Evolutionary conservation across 176 grass and related monocot species (phyloP), one percentile per base, ranked within the genome.

Genomic region (Raddia distichophylla): DNA sequence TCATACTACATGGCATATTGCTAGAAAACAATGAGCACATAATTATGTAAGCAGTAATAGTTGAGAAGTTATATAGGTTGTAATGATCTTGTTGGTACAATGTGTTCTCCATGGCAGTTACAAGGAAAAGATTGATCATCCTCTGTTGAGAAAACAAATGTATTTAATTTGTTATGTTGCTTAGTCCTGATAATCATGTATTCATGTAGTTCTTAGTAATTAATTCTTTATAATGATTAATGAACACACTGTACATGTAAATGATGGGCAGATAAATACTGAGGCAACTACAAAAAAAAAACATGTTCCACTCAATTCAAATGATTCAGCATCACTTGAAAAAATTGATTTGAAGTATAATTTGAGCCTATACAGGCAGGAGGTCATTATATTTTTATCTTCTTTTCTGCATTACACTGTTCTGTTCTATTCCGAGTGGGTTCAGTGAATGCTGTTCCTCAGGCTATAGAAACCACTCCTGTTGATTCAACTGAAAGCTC

Each of bases 381-480:
- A 20, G 52, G 43, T 19, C 17, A 1, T 74, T 82, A 40, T 43
- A 75, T 82, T 49, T 73, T 57, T 55, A 27, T 27, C 27, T 37
- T 35, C 76, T 80, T 86, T 33, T 18, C 71, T 70, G 20, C 62
- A 99, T 93, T 99, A 95, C 76, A 90, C 84, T 66, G 75, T 92
- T 27, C 27, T 27, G 27, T 27, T 77, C 68, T 99, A 84, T 99
- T 99, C 85, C 88, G 76, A 83, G 86, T 71, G 37, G 93, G 86
- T 64, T 49, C 76, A 9, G 83, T 90, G 44, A 90, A 82, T 47
- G 14, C 96, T 16, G 87, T 91, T 76, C 78, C 96, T 68, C 90
- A 86, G 53, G 74, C 90, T 71, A 76, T 95, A 71, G 86, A 95
- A 81, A 93, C 90, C 77, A 82, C 85, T 70, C 77, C 94, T 50